Base-by-base conservation (phyloP, 2,329 filamentous ascomycete genomes). In the Talaromyces sp. region DNA sequence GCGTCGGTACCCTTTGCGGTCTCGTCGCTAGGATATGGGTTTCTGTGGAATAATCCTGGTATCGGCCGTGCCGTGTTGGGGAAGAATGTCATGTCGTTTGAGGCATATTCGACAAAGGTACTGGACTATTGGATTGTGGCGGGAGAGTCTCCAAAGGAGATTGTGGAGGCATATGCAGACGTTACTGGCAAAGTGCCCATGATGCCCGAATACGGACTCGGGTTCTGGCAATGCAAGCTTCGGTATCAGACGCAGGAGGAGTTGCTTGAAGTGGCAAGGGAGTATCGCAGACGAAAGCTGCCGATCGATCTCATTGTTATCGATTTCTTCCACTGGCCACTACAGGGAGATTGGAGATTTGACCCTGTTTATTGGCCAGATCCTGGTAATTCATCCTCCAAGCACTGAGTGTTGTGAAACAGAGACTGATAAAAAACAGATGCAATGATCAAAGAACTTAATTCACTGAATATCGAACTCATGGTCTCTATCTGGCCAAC, bases 401-500 rank as follows among this genome's bases (percentile, higher is more conserved):
- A n/a, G 19, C 4, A 50, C 8, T 11, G 7, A 24, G 21, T n/a
- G 2, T 11, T 50, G 26, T 63, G 17, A 21, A 53, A 17, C 5
- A 38, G 3, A 49, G 10, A n/a, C 13, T 27, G 8, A 7, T 32
- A 32, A 63, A 46, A 46, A 11, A 17, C 61, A 76, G 84, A 84
- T 52, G 83, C 83, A 3, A 89, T 89, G 86, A 77, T 88, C 24
- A 74, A 77, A 43, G 86, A 89, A 68, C 77, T 89, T 1, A 77
- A 82, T 49, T 76, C 80, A 0, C 70, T 89, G 62, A 77, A 79
- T 0, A 81, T 89, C 52, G 85, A 89, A 66, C 77, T 88, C 3
- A 89, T 89, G 85, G 84, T 89, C 0, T 88, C 85, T 0, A 82
- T 89, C 64, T 89, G 87, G 86, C 86, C 86, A 0, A 88, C 85